Evolutionary conservation across 73 alveolate species (phyloP).

Genomic region (Uronychia setigera): DNA sequence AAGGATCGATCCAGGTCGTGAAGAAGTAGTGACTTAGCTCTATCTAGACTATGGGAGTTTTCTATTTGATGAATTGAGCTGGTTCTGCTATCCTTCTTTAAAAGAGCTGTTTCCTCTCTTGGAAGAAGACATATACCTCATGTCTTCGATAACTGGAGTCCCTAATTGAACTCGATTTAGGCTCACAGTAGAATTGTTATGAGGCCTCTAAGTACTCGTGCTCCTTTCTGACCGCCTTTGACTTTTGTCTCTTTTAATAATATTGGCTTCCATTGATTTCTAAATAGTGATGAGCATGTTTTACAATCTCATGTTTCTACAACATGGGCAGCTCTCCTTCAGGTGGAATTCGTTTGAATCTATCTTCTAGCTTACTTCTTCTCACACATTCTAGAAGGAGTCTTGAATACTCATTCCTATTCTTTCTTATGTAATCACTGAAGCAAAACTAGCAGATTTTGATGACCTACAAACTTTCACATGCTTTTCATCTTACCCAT

Average conservation of each 20-base stretch:
- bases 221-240: slow-evolving; percentile 1
- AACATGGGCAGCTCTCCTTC: not conserved
- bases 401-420: not conserved
- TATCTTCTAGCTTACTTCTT: not conserved
- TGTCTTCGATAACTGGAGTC: not conserved
- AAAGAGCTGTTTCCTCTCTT: not conserved
- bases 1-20: too few relatives aligned
- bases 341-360: not conserved
- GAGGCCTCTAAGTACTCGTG: not conserved
- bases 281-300: not conserved
- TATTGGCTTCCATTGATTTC: not conserved
- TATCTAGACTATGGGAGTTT: too few relatives aligned
- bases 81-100: too few relatives aligned
- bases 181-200: not conserved
- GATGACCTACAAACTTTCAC: not conserved
- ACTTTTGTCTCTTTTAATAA: not conserved
- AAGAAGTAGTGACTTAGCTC: too few relatives aligned
- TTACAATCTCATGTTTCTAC: not conserved
- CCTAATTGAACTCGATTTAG: not conserved
- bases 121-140: not conserved
- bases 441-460: not conserved
- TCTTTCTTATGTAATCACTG: not conserved
- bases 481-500: not conserved
- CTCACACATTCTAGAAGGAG: not conserved
- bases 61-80: too few relatives aligned